phyloP scores from a whole-genome alignment of 2,329 filamentous ascomycete genomes.

The Aspergillus fructus region DNA sequence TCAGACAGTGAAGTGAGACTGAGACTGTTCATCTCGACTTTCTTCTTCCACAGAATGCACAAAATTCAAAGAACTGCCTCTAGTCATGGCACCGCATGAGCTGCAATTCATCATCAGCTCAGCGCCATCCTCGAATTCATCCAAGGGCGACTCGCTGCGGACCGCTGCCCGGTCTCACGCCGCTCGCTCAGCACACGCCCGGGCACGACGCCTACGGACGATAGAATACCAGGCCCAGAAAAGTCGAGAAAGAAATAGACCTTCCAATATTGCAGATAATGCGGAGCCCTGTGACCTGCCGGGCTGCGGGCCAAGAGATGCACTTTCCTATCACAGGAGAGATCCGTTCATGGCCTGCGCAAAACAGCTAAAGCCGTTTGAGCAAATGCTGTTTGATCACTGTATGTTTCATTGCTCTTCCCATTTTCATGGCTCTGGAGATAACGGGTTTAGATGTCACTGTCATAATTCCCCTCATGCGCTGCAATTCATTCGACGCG shows the following conservation, averaged over 20 bases:
- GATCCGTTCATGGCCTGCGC: constrained; percentile 20
- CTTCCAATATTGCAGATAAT: rapidly evolving
- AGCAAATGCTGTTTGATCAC: constrained; percentile 21
- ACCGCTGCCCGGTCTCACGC: constrained; percentile 19
- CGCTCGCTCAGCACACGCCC: constrained; percentile 20
- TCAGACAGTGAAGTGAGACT: background rate
- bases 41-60: background rate
- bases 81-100: background rate
- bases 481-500: constrained; percentile 4
- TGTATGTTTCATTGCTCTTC: constrained; percentile 12
- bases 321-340: constrained; percentile 9
- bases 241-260: background rate
- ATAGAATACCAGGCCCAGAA: constrained; percentile 22
- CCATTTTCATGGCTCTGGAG: background rate
- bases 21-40: background rate
- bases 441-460: background rate
- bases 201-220: constrained; percentile 16
- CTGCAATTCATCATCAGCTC: constrained; percentile 2
- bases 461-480: constrained; percentile 6
- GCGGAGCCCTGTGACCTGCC: rapidly evolving
- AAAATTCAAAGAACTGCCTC: background rate
- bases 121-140: background rate
- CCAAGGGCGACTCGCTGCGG: background rate
- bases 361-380: constrained; percentile 8
- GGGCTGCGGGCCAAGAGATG: background rate